Evolutionary conservation across 768 basidiomycete genomes (phyloP).

Genomic region (Mrakia hoshinonis): DNA sequence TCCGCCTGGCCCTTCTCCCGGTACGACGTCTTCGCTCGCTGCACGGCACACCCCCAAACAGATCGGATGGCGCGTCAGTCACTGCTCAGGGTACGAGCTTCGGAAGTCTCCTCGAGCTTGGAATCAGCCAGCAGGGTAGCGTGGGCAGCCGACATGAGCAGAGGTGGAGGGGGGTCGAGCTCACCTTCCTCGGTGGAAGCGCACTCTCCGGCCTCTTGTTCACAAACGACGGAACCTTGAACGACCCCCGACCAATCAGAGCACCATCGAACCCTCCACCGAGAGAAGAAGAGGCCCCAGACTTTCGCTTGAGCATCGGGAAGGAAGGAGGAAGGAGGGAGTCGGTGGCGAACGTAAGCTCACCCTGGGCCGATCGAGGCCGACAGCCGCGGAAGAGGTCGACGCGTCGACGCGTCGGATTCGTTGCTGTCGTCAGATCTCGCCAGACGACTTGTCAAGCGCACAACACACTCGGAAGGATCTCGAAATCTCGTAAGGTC

Average conservation of each 20-base stretch:
- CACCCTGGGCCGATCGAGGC: not conserved
- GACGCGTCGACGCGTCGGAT: too few species aligned
- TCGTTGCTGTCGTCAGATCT: too few species aligned
- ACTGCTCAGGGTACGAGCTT: not conserved
- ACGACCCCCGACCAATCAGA: slow-evolving; percentile 13
- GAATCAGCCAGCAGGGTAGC: too few species aligned
- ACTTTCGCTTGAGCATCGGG: slow-evolving; percentile 19
- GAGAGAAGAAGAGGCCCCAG: slow-evolving; percentile 13
- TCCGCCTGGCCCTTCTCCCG: slow-evolving; percentile 22
- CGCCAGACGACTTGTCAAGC: too few species aligned
- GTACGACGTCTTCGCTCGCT: slow-evolving; percentile 23
- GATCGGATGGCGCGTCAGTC: not conserved
- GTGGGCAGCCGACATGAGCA: too few species aligned
- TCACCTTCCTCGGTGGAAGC: slow-evolving; percentile 27
- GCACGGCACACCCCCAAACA: not conserved
- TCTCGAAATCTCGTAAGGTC: too few species aligned
- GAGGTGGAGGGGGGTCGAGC: not conserved
- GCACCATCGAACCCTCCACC: slow-evolving; percentile 22
- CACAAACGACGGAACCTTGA: slow-evolving; percentile 25
- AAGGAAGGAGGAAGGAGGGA: not conserved
- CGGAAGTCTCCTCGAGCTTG: too few species aligned
- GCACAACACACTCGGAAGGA: too few species aligned
- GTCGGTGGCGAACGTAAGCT: not conserved
- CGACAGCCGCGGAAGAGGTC: not conserved
- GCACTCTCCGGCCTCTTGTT: slow-evolving; percentile 14